Evolutionary conservation across 176 grass and related monocot species (phyloP).

Genomic region (Thalia dealbata): DNA sequence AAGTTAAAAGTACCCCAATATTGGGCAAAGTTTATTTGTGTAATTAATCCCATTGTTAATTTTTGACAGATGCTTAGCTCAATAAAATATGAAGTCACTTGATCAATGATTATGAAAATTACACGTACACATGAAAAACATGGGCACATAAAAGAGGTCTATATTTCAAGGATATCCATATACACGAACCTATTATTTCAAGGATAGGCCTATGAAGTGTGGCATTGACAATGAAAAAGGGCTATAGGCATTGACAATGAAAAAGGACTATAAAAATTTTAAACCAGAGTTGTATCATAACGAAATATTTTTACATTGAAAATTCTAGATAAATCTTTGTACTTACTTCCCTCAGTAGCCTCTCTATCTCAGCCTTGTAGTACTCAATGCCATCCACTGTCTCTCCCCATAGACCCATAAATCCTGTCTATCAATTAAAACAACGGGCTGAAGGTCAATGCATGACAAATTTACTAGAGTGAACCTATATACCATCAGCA

Average conservation of each 20-base stretch:
- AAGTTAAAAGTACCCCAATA: no score
- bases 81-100: no score
- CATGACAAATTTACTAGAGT: neutral
- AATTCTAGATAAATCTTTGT: slow-evolving; percentile 1
- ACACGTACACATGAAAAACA: no score
- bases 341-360: slow-evolving; percentile 65
- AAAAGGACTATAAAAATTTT: neutral
- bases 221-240: neutral
- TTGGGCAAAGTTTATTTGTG: no score
- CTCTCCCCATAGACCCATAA: slow-evolving; percentile 78
- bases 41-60: no score
- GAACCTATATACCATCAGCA: neutral
- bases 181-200: neutral
- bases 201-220: neutral
- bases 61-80: no score
- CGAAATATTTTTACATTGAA: neutral
- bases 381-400: slow-evolving; percentile 72
- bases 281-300: neutral
- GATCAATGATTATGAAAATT: no score
- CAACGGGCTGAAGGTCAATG: neutral
- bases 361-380: slow-evolving; percentile 54
- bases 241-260: neutral
- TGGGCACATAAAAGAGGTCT: no score
- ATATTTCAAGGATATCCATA: neutral
- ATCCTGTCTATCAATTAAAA: slow-evolving; percentile 60